Conservation (phyloP, 2,329 filamentous ascomycete genomes). For the Talaromyces sp. region DNA sequence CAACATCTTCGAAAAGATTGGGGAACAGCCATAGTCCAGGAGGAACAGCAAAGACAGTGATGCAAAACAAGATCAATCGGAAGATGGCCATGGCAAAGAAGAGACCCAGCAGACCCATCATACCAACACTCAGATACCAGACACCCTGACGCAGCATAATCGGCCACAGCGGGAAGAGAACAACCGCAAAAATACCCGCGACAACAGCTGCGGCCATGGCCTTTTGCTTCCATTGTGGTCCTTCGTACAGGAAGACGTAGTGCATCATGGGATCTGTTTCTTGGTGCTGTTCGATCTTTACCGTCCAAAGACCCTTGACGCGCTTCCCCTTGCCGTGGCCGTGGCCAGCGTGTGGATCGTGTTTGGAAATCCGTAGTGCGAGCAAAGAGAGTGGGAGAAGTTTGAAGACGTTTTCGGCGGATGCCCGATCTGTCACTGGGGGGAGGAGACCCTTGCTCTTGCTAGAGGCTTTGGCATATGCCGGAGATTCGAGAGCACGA, state of each 20-base stretch:
- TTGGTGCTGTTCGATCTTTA: conserved; percentile 93
- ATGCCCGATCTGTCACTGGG: conserved; percentile 77
- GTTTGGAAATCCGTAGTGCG: conserved; percentile 80
- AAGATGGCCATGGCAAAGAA: conserved; percentile 99
- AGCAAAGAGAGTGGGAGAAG: conserved; percentile 90
- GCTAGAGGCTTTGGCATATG: conserved; percentile 75
- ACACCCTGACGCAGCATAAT: conserved; percentile 85
- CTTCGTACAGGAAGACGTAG: conserved; percentile 96
- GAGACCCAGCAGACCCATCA: conserved; percentile 79
- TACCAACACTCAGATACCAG: conserved; percentile 94
- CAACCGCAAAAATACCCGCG: conserved; percentile 75
- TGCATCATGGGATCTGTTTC: conserved; percentile 65
- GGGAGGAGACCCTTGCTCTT: conserved; percentile 87
- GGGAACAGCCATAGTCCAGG: conserved; percentile 98
- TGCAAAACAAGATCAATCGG: conserved; percentile 85
- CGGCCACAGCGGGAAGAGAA: conserved; percentile 96
- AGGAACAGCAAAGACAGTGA: conserved; percentile 78
- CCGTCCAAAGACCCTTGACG: conserved; percentile 92
- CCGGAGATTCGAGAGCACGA: conserved; percentile 79
- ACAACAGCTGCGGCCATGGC: conserved; percentile 82
- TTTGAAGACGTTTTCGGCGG: conserved; percentile 91
- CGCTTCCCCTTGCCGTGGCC: conserved; percentile 67
- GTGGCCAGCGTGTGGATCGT: conserved; percentile 71
- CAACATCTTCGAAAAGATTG: conserved; percentile 97
- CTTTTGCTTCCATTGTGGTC: conserved; percentile 88